Percentiles rank a stretch among this genome's conserved stretches.
Conservation (phyloP, 1,139 yeast genomes). For the Petasospora rhodanensis region DNA sequence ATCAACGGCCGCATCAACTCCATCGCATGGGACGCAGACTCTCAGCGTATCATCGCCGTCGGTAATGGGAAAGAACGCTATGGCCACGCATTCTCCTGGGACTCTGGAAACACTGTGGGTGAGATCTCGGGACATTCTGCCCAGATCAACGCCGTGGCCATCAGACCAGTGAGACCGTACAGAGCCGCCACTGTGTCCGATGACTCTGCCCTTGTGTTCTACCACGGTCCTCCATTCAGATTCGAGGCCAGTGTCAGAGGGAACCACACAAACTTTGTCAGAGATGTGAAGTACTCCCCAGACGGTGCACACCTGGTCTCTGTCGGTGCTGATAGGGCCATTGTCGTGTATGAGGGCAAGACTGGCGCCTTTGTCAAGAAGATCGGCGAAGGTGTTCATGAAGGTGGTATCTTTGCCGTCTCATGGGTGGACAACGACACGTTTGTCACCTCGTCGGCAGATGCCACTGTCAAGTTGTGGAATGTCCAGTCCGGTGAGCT, state of each 20-base stretch:
- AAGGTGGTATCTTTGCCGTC: conserved; percentile 77
- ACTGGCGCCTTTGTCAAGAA: conserved; percentile 68
- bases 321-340: conserved; percentile 81
- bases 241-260: conserved; percentile 70
- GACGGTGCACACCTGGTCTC: conserved; percentile 69
- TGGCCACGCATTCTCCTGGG: conserved; percentile 93
- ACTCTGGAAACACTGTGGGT: conserved; percentile 92
- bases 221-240: conserved; percentile 91
- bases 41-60: conserved; percentile 81
- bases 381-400: conserved; percentile 46
- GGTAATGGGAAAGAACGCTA: conserved; percentile 91
- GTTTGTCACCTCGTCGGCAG: conserved; percentile 84
- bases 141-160: conserved; percentile 75
- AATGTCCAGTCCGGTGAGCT: conserved; percentile 37
- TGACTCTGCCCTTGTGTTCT: conserved; percentile 80
- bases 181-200: conserved; percentile 92
- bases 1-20: conserved; percentile 80
- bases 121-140: conserved; percentile 95
- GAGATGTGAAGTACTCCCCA: conserved; percentile 81
- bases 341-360: conserved; percentile 81
- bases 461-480: conserved; percentile 68
- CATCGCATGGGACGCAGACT: conserved; percentile 91
- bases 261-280: conserved; percentile 69
- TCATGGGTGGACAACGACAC: conserved; percentile 62
- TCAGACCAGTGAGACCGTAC: conserved; percentile 87